Base-by-base conservation (phyloP, 108 stramenopile species). In the Halocafeteria seosinensis region DNA sequence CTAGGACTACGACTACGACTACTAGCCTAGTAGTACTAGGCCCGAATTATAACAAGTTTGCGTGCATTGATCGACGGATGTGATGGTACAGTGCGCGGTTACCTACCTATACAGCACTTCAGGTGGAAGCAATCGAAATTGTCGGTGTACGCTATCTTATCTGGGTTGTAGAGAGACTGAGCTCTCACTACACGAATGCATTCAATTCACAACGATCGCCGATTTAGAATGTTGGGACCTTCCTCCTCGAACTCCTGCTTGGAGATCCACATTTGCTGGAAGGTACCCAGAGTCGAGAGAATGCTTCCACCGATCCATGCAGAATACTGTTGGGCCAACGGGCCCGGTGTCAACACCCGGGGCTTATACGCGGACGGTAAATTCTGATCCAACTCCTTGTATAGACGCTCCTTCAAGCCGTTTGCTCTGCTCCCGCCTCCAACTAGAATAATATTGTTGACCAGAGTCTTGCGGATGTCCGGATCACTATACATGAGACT, bases 241-340 rank as follows among this genome's bases (percentile, higher is more conserved):
- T 87, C 73, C 75, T 98, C 96, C 69, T 91, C 88, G 73, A 88
- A 98, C 53, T 94, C 89, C n/a, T 55, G 64, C 60, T 81, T 74
- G 0, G 85, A 83, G 0, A 92, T 85, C 94, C 96, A 98, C 89
- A 98, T 90, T 66, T 76, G 75, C 86, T 91, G 88, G 78, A 98
- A 98, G 9, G 91, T 94, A 0, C 90, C 84, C 47, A 98, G 87
- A 76, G 92, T 92, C 26, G 92, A 92, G 61, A 95, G 73, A 61
- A 98, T 93, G 31, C 87, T 87, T 33, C 94, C 94, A 59, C 94
- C 94, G 11, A 88, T 87, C 87, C 89, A 96, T 23, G 72, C 69
- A 25, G 73, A 72, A 59, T 66, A 53, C 71, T 73, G 73, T 34
- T 67, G 73, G 72, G 69, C 77, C 62, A 37, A 34, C 34, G 26